Conservation (phyloP, 805 yeast genomes). For the Saccharomyces eubayanus region DNA sequence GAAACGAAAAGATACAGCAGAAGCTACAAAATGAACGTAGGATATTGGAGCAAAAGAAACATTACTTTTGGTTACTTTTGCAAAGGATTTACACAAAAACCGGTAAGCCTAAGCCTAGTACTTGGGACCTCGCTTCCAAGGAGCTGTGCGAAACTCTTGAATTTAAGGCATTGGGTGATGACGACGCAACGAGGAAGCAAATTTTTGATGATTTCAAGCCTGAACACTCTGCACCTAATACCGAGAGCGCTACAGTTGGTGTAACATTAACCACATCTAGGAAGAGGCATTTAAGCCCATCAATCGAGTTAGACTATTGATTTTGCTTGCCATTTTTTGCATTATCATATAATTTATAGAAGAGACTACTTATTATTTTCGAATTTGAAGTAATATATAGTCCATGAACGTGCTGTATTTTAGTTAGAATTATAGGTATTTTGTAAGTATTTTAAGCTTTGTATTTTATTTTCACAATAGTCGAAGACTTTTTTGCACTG, state of each 20-base stretch:
- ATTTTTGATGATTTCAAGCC: constrained; percentile 32
- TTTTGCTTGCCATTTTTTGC: not conserved
- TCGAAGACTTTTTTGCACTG: constrained; percentile 6
- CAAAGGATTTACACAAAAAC: constrained; percentile 18
- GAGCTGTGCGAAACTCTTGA: constrained; percentile 29
- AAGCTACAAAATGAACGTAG: constrained; percentile 13
- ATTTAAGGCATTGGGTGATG: constrained; percentile 29
- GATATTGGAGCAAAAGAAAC: constrained; percentile 17
- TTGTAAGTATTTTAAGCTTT: not conserved
- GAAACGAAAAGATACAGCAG: constrained; percentile 18
- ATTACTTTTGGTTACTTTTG: constrained; percentile 21
- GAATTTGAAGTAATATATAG: not conserved
- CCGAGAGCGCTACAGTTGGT: constrained; percentile 5
- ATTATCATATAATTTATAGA: not conserved
- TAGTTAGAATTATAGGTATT: not conserved
- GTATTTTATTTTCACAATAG: constrained; percentile 6
- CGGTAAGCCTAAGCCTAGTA: constrained; percentile 18
- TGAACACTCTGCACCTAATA: constrained; percentile 12
- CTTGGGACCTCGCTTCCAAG: constrained; percentile 33
- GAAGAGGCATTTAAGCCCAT: constrained; percentile 22
- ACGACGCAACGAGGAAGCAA: constrained; percentile 21
- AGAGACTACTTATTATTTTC: not conserved
- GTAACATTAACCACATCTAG: constrained; percentile 13
- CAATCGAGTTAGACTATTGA: constrained; percentile 31
- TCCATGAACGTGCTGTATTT: not conserved